Evolutionary conservation across 352 stramenopile species (phyloP), one percentile per base, ranked within the genome.

Genomic region (Pythium brachiatum): DNA sequence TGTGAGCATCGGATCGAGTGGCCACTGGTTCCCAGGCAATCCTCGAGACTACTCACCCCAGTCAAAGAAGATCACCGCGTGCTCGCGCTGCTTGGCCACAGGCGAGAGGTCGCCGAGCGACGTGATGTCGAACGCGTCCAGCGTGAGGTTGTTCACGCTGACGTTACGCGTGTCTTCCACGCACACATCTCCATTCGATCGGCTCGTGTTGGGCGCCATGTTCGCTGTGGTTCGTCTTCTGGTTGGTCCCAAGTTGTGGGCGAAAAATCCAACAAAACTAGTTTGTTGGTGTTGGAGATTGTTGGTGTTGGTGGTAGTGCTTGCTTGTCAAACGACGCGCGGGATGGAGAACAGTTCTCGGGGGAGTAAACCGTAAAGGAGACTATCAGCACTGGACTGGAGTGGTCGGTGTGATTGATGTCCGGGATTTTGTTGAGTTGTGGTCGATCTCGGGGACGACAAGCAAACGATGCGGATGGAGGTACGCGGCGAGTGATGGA

Each of bases 51-150:
- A 74, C 57, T 62, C 55, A 94, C 84, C 84, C 84, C 84, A 94
- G 64, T 94, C 84, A 60, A 94, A 90, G 70, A 94, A 92, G 69
- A 94, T 88, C 66, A 94, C 74, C 7, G 81, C 75, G 58, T 89
- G 69, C 27, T 88, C 76, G 68, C 62, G 60, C 79, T 60, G 75
- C 47, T 88, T 66, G 59, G 21, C 76, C 23, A 44, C 31, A 12
- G 56, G 60, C 13, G 59, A 41, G 38, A 69, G 71, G 44, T 71
- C n/a, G 44, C 78, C 60, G 54, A 54, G 69, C 68, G 57, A 63
- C 47, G 44, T 59, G 54, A 69, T 73, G 58, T 90, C 79, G 54
- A 77, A 88, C 61, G 72, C 73, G 44, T 86, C 75, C 39, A 89
- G 70, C 48, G 75, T 60, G 34, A 87, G 66, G 59, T 62, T 89